Conservation (phyloP, 73 alveolate genomes). For the Stentor coeruleus region DNA sequence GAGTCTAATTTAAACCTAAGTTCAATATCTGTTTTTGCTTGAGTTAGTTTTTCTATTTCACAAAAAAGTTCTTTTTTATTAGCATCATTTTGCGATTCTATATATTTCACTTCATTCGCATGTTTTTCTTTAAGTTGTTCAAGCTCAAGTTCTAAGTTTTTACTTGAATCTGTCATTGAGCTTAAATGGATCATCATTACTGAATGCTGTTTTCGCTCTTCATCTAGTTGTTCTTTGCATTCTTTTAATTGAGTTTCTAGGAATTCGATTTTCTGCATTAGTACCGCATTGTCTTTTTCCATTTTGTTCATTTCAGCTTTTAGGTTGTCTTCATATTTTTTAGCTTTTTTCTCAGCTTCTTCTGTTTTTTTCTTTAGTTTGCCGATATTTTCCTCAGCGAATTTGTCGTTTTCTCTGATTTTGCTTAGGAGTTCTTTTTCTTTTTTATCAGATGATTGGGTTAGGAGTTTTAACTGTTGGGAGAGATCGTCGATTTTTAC, state of each 20-base stretch:
- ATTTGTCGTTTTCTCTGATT: background rate
- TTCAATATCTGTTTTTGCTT: background rate
- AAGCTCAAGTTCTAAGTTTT: background rate
- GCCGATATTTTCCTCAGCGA: background rate
- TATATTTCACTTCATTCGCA: background rate
- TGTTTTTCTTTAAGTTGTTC: background rate
- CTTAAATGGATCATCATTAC: slow-evolving; percentile 1
- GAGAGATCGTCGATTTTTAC: background rate
- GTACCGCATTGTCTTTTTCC: background rate
- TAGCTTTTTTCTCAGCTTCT: background rate
- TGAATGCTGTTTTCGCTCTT: slow-evolving; percentile 30
- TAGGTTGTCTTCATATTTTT: background rate
- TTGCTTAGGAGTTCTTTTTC: background rate
- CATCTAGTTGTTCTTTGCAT: slow-evolving; percentile 30
- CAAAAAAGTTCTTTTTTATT: slow-evolving; percentile 28
- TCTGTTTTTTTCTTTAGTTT: background rate
- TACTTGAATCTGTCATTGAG: background rate
- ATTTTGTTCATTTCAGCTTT: background rate
- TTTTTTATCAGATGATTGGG: background rate
- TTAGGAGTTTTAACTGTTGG: background rate
- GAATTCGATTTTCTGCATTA: slow-evolving; percentile 52
- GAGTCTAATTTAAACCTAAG: slow-evolving; percentile 5
- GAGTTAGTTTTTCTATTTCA: background rate
- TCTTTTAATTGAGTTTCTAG: slow-evolving; percentile 53
- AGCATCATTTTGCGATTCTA: background rate